A percentile compares a stretch with the other conserved stretches of the same genome.
phyloP scores from a whole-genome alignment of 805 yeast genomes.

The Saccharomycopsis amapae region DNA sequence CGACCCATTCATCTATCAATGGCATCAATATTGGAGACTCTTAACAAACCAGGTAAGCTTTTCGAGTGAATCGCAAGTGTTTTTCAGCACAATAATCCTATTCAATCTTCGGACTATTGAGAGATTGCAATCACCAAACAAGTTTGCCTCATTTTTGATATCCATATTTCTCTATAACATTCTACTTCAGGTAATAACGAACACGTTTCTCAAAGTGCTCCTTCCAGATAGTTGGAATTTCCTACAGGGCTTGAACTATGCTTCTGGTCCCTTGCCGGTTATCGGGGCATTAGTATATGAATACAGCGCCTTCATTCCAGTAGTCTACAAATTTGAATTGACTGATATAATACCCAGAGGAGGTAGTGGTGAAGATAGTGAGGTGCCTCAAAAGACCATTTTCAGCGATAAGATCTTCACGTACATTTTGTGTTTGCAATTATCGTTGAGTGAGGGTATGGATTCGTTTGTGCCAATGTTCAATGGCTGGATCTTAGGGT shows the following conservation, averaged over 20 bases:
- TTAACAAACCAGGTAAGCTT: conserved; percentile 9
- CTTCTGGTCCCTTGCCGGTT: conserved; percentile 28
- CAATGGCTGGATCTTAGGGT: conserved; percentile 30
- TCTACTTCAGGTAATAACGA: background rate
- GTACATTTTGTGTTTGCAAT: conserved; percentile 28
- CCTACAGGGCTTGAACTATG: conserved; percentile 12
- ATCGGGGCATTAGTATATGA: conserved; percentile 29
- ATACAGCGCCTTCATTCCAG: conserved; percentile 29
- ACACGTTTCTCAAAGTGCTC: conserved; percentile 7
- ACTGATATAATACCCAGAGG: conserved; percentile 20
- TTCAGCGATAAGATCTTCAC: conserved; percentile 29
- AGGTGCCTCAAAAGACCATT: conserved; percentile 1
- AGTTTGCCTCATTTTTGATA: conserved; percentile 24
- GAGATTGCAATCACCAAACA: conserved; percentile 30
- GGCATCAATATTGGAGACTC: conserved; percentile 26
- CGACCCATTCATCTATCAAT: conserved; percentile 27
- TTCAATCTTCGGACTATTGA: conserved; percentile 33
- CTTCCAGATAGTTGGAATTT: conserved; percentile 15
- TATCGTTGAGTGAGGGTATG: conserved; percentile 26
- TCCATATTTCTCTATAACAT: conserved; percentile 12
- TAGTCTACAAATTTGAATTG: conserved; percentile 31
- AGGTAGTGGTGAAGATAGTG: conserved; percentile 13
- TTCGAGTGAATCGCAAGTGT: conserved; percentile 26
- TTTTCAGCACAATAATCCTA: conserved; percentile 28
- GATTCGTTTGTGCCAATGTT: conserved; percentile 26